Conservation (phyloP, 2,329 filamentous ascomycete species). For the Paraphaeosphaeria minitans region DNA sequence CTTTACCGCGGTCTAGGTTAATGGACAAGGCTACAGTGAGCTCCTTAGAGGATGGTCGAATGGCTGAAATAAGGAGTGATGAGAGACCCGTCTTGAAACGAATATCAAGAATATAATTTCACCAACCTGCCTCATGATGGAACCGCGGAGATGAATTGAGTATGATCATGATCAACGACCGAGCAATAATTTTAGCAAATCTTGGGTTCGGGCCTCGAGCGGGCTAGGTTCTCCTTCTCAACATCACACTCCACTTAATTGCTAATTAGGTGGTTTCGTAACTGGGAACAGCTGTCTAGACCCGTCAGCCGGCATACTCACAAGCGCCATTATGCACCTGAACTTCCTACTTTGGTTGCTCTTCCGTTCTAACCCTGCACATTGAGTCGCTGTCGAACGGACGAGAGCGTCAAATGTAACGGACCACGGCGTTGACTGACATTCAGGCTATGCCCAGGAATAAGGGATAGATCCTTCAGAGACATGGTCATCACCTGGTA, state of each 20-base stretch:
- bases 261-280: slow-evolving; percentile 21
- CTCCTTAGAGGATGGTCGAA: neutral
- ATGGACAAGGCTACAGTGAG: neutral
- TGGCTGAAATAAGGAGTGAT: neutral
- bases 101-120: neutral
- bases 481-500: slow-evolving; percentile 21
- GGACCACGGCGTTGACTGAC: slow-evolving; percentile 23
- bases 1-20: neutral
- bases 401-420: slow-evolving; percentile 25
- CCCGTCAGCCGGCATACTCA: slow-evolving; percentile 33
- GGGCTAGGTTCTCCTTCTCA: slow-evolving; percentile 2
- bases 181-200: slow-evolving; percentile 10
- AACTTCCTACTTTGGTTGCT: slow-evolving; percentile 36
- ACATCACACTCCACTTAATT: slow-evolving; percentile 3
- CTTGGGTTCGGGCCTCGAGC: neutral
- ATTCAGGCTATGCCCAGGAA: slow-evolving; percentile 24
- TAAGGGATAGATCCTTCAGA: slow-evolving; percentile 8
- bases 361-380: slow-evolving; percentile 23
- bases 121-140: neutral
- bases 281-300: slow-evolving; percentile 17
- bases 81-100: neutral
- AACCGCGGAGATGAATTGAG: slow-evolving; percentile 10
- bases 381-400: slow-evolving; percentile 14
- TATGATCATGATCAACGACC: slow-evolving; percentile 22
- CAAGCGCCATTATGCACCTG: slow-evolving; percentile 12